A percentile compares a stretch with the other conserved stretches of the same genome.
Conservation (phyloP, 1,284 basidiomycete genomes). For the Cryptococcus sp. region DNA sequence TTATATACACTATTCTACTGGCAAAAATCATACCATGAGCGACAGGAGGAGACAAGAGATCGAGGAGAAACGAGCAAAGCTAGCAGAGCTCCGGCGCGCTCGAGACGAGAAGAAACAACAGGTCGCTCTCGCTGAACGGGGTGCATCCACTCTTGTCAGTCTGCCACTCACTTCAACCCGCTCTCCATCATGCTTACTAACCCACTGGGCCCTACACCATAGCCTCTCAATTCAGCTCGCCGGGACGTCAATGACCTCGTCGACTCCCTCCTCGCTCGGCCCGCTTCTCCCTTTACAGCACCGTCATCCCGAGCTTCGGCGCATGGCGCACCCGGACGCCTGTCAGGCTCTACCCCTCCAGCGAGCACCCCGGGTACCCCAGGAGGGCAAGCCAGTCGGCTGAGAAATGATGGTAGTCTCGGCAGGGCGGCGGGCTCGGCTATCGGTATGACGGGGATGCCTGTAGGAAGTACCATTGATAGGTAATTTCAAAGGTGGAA, state of each 20-base stretch:
- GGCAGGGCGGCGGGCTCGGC: slow-evolving; percentile 31
- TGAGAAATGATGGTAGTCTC: slow-evolving; percentile 44
- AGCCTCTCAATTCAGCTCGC: slow-evolving; percentile 28
- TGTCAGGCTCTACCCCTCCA: slow-evolving; percentile 20
- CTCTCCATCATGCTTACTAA: background rate
- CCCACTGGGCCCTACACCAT: background rate
- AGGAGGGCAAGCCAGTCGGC: slow-evolving; percentile 42
- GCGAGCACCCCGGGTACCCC: slow-evolving; percentile 71
- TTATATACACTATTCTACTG: background rate
- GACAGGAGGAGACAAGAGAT: slow-evolving; percentile 70
- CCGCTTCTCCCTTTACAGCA: slow-evolving; percentile 18
- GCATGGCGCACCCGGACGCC: background rate
- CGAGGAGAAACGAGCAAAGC: slow-evolving; percentile 83
- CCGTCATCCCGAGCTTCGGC: slow-evolving; percentile 7
- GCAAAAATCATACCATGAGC: slow-evolving; percentile 29
- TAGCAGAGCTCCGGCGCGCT: slow-evolving; percentile 61
- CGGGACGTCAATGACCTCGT: slow-evolving; percentile 69
- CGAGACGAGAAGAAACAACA: slow-evolving; percentile 44
- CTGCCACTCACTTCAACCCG: background rate
- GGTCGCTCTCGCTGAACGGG: slow-evolving; percentile 27
- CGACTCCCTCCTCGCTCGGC: slow-evolving; percentile 54
- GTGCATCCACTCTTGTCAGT: slow-evolving; percentile 14
- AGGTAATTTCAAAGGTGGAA: background rate
- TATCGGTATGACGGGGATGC: slow-evolving; percentile 55
- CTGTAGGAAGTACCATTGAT: slow-evolving; percentile 17